Percentiles rank a stretch among this genome's conserved stretches.
Conservation (phyloP, 2,329 filamentous ascomycete species). For the Knufia fluminis region DNA sequence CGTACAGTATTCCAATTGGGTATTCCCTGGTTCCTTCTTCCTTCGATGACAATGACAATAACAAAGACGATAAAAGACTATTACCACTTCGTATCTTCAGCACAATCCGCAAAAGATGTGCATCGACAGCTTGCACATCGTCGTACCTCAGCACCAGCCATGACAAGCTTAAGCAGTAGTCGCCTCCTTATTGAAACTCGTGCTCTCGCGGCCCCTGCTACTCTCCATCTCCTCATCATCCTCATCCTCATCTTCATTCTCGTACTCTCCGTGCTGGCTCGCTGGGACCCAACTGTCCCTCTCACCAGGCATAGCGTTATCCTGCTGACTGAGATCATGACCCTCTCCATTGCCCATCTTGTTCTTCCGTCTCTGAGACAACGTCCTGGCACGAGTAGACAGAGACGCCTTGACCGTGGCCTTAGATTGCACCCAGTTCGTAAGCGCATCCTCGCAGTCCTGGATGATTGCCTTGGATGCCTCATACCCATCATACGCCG, state of each 20-base stretch:
- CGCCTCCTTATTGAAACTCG: not conserved
- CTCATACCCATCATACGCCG: constrained; percentile 95
- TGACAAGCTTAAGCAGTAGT: too few species aligned
- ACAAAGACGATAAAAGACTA: too few species aligned
- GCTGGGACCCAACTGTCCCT: constrained; percentile 74
- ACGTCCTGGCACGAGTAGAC: constrained; percentile 74
- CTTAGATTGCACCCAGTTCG: constrained; percentile 90
- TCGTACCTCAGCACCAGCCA: too few species aligned
- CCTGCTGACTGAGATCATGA: constrained; percentile 73
- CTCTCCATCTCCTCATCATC: constrained; percentile 27
- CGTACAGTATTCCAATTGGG: not conserved
- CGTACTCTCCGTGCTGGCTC: constrained; percentile 44
- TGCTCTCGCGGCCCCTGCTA: not conserved
- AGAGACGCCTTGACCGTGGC: constrained; percentile 81
- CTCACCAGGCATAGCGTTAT: constrained; percentile 67
- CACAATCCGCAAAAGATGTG: not conserved
- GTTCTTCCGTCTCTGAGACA: constrained; percentile 74
- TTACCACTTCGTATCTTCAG: too few species aligned
- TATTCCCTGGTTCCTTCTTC: not conserved
- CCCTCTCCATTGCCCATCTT: constrained; percentile 52
- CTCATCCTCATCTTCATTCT: constrained; percentile 36
- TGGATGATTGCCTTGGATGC: constrained; percentile 98
- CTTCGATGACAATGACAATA: too few species aligned
- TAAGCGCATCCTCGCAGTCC: constrained; percentile 94
- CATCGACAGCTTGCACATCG: not conserved